Evolutionary conservation across 2,329 filamentous ascomycete genomes (phyloP).

Genomic region (Penicillium occitanis): DNA sequence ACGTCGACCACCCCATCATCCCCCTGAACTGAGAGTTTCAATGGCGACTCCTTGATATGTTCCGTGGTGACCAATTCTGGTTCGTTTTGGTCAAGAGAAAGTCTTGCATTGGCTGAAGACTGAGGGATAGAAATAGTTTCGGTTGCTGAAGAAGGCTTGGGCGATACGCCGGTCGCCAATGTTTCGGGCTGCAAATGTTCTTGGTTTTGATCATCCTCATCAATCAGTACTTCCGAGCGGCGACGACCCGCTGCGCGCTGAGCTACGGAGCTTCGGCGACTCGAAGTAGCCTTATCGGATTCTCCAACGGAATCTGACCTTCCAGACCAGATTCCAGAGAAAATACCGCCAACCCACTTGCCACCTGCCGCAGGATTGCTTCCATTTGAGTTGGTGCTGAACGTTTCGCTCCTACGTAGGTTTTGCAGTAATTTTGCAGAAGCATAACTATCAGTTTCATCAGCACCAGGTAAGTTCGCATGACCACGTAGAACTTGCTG

Average conservation of each 20-base stretch:
- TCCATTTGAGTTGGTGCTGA: slow-evolving; percentile 46
- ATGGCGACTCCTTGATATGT: slow-evolving; percentile 43
- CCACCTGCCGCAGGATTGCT: slow-evolving; percentile 49
- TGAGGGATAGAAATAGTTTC: slow-evolving; percentile 40
- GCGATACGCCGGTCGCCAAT: not conserved
- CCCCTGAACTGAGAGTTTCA: slow-evolving; percentile 57
- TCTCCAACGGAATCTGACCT: slow-evolving; percentile 47
- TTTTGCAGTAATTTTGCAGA: slow-evolving; percentile 57
- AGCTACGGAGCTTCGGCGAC: slow-evolving; percentile 15
- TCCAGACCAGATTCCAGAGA: slow-evolving; percentile 57
- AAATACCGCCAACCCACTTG: slow-evolving; percentile 55
- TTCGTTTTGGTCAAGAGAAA: slow-evolving; percentile 28
- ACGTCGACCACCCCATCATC: slow-evolving; percentile 63
- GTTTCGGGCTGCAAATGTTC: not conserved
- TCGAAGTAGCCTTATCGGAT: not conserved
- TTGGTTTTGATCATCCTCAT: not conserved
- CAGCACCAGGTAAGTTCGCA: slow-evolving; percentile 27
- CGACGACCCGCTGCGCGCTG: slow-evolving; percentile 3
- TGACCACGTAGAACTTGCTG: slow-evolving; percentile 36
- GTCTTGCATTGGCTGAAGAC: slow-evolving; percentile 25
- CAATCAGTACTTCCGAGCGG: slow-evolving; percentile 6
- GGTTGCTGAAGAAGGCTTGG: slow-evolving; percentile 26
- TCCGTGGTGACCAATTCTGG: slow-evolving; percentile 32
- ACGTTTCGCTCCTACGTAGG: slow-evolving; percentile 55
- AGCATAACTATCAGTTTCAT: slow-evolving; percentile 48